These are phyloP conservation scores for Ceratocystis ficicola DNA, from an alignment of 2,329 filamentous ascomycete species.

Conservation along the genomic window DNA sequence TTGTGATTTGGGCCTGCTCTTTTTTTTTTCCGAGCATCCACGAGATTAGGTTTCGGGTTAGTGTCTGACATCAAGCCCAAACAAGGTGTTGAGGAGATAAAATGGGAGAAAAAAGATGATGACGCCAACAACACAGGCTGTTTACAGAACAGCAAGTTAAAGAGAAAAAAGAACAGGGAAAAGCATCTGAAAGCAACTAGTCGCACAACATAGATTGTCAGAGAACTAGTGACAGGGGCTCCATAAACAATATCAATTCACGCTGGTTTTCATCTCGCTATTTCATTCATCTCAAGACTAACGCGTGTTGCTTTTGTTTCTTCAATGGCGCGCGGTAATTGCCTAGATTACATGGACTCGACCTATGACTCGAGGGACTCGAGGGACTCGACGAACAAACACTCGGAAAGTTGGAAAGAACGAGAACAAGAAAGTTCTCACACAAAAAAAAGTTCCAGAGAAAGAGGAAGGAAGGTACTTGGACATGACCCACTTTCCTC, in stretches of 20 bases:
- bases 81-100: background rate
- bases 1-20: background rate
- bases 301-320: no score
- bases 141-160: background rate
- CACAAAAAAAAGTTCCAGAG: background rate
- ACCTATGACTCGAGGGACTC: background rate
- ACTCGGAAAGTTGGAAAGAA: background rate
- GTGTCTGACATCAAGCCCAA: background rate
- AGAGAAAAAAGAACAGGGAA: background rate
- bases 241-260: no score
- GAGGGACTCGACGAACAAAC: background rate
- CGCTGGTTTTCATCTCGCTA: no score
- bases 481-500: no score
- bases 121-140: background rate
- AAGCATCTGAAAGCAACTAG: background rate
- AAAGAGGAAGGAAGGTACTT: background rate
- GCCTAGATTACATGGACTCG: no score
- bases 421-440: background rate
- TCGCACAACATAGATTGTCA: no score
- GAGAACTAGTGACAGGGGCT: no score
- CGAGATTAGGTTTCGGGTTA: background rate
- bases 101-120: background rate
- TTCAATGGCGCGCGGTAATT: no score
- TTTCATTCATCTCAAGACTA: no score
- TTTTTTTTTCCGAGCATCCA: background rate